Base-by-base conservation (phyloP, 2,329 filamentous ascomycete species). In the Fusarium sp. region DNA sequence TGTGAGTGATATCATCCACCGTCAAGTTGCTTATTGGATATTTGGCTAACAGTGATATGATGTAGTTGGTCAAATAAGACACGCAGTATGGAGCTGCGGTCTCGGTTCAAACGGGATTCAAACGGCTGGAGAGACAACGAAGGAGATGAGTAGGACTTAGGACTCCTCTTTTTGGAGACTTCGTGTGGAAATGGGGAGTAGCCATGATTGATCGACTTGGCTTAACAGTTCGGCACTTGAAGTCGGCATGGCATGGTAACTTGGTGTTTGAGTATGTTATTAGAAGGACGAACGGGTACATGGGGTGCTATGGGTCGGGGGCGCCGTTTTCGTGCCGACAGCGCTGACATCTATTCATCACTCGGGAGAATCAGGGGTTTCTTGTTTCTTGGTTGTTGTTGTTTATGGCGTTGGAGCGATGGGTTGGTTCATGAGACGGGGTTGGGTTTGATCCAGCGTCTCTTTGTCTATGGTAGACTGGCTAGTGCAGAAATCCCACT, bases 1-100 rank as follows among this genome's bases (percentile, higher is more conserved):
- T 99, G 93, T 98, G 86, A 87, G 93, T 86, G 35, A 35, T 18
- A 16, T 31, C 14, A 16, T 31, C 14, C 9, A 27, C 6, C 20
- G n/a, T 13, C 38, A 50, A 18, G 24, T 18, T 27, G 10, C 11
- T 22, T 6, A 11, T 34, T 38, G 47, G 50, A 54, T 18, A 42
- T 50, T 56, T 34, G 22, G 52, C 56, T 70, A 42, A 73, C 56
- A 61, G 52, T 40, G 37, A 62, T 14, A 52, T 38, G n/a, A 42
- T 59, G 27, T 34, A 80, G 79, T 40, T 80, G 79, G 79, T 78
- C 78, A 14, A 80, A 79, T 50, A 80, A 78, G 38, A 57, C 76
- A 7, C 62, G 64, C 16, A 71, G 76, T 62, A 47, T 70, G 27
- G 74, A 79, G 37, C 66, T 80, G 18, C 66, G 72, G 35, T 62